phyloP scores from a whole-genome alignment of 306 rosid genomes.

The Boehmeria nivea region DNA sequence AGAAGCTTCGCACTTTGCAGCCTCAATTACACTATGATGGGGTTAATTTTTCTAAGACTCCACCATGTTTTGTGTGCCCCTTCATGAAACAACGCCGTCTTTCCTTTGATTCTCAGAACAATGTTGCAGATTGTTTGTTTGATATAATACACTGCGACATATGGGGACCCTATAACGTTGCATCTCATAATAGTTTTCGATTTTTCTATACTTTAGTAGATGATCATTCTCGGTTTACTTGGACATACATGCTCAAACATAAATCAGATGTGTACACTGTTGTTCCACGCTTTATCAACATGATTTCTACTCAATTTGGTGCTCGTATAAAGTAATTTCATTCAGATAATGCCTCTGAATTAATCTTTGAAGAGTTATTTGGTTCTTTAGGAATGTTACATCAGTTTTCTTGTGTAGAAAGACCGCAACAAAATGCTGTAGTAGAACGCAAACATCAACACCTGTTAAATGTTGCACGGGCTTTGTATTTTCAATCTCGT shows the following conservation, averaged over 20 bases:
- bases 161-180: background rate
- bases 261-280: background rate
- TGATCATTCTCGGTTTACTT: conserved; percentile 4
- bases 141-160: background rate
- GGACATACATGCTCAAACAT: background rate
- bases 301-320: conserved; percentile 5
- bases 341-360: background rate
- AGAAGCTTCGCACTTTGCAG: too few relatives aligned
- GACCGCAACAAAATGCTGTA: background rate
- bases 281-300: background rate
- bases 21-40: too few relatives aligned
- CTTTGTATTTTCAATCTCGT: background rate
- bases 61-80: background rate
- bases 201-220: background rate
- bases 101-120: background rate
- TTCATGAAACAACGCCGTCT: background rate
- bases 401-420: background rate
- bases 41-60: too few relatives aligned
- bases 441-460: background rate
- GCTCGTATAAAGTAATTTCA: background rate
- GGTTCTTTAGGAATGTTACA: background rate
- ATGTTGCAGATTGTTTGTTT: background rate
- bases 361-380: background rate
- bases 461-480: background rate
- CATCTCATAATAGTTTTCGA: background rate